Conservation (phyloP, 2,329 filamentous ascomycete genomes). For the Botrytis aclada region DNA sequence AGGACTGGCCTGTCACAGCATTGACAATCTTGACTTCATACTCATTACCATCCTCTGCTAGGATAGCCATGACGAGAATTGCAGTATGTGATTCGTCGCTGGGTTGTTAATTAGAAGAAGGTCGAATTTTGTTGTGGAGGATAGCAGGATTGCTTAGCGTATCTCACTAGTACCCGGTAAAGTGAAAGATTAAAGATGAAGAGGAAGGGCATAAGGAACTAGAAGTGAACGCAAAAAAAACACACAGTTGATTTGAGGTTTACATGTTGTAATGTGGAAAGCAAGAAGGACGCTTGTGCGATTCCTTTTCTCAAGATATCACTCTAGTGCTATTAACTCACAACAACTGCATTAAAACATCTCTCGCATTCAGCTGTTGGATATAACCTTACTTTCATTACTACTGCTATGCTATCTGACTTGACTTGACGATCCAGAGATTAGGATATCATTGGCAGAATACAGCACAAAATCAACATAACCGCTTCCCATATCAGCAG, state of each 20-base stretch:
- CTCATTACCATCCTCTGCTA: not conserved
- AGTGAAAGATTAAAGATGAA: not conserved
- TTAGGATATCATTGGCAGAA: rapidly evolving
- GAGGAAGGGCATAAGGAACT: not conserved
- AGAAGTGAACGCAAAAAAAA: not conserved
- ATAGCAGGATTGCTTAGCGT: not conserved
- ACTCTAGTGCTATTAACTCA: not conserved
- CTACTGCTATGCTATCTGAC: not conserved
- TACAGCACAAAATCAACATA: not conserved
- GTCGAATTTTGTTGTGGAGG: no score
- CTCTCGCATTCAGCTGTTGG: no score
- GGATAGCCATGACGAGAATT: not conserved
- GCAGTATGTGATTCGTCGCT: no score
- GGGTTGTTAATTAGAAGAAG: not conserved
- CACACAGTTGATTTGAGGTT: not conserved
- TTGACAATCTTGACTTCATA: not conserved
- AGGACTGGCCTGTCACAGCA: not conserved
- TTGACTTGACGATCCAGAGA: not conserved
- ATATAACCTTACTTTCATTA: no score
- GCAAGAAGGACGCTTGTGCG: not conserved
- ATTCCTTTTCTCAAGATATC: not conserved
- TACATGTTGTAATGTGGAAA: not conserved
- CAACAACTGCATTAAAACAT: no score
- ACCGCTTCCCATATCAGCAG: not conserved
- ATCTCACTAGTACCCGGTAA: not conserved